Conservation (phyloP, 768 basidiomycete genomes). For the Vararia minispora region DNA sequence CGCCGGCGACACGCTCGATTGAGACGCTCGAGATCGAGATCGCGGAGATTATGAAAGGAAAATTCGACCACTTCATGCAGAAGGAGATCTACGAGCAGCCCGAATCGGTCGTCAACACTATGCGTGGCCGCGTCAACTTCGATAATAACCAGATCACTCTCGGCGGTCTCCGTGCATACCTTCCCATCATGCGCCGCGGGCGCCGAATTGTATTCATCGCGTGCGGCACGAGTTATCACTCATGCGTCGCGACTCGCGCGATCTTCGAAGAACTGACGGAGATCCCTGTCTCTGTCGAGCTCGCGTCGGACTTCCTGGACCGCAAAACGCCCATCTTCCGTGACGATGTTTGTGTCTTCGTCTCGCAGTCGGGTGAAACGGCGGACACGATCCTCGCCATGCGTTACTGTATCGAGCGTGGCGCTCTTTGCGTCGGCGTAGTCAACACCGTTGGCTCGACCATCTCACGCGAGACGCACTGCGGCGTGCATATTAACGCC, state of each 20-base stretch:
- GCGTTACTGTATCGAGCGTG: conserved; percentile 93
- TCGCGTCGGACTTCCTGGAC: conserved; percentile 97
- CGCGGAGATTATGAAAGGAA: conserved; percentile 99
- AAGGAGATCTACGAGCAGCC: conserved; percentile 99
- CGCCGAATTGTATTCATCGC: conserved; percentile 93
- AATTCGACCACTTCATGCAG: conserved; percentile 99
- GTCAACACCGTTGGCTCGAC: conserved; percentile 99
- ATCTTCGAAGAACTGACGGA: conserved; percentile 99
- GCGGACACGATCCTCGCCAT: conserved; percentile 96
- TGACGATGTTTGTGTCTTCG: conserved; percentile 93
- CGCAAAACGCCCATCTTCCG: conserved; percentile 99
- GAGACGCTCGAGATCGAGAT: conserved; percentile 98
- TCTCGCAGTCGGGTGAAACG: conserved; percentile 97
- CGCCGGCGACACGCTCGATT: conserved; percentile 77
- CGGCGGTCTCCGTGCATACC: conserved; percentile 90
- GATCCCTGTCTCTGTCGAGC: conserved; percentile 93
- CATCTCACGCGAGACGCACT: conserved; percentile 95
- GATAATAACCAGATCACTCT: conserved; percentile 85
- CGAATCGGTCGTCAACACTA: conserved; percentile 98
- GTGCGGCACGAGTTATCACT: conserved; percentile 99
- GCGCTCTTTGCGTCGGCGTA: conserved; percentile 92
- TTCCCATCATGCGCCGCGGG: conserved; percentile 91
- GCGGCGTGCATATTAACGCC: conserved; percentile 99
- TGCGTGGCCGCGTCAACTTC: conserved; percentile 99
- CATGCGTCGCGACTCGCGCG: conserved; percentile 88